These are phyloP conservation scores for Citrus sp. DNA, from an alignment of 345 rosid genomes.

Conservation along the genomic window DNA sequence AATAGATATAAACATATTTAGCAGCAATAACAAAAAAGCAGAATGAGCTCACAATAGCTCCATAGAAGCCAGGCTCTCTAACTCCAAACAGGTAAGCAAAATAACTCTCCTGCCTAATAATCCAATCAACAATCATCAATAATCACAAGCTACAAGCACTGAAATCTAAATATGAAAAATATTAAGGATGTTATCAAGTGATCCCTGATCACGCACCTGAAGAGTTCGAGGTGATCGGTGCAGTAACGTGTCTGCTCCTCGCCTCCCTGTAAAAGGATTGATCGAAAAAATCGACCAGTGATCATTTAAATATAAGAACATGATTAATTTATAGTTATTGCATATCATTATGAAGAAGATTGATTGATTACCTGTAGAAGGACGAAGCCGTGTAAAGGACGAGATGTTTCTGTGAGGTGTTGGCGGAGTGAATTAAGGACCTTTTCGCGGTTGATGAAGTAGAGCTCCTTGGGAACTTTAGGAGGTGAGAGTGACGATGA, in stretches of 20 bases:
- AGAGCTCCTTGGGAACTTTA: slow-evolving; percentile 64
- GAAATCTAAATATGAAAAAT: background rate
- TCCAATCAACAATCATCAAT: slow-evolving; percentile 11
- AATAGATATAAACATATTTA: no score
- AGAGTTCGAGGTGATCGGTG: slow-evolving; percentile 88
- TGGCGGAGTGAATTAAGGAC: slow-evolving; percentile 53
- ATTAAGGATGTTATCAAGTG: background rate
- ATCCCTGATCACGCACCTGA: slow-evolving; percentile 47
- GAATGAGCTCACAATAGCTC: slow-evolving; percentile 74
- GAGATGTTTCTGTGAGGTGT: slow-evolving; percentile 43
- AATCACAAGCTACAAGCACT: background rate
- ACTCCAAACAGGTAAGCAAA: slow-evolving; percentile 94
- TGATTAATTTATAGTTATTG: background rate
- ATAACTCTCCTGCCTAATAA: slow-evolving; percentile 77
- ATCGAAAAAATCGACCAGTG: background rate
- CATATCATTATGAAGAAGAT: background rate
- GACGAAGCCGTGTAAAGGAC: slow-evolving; percentile 64
- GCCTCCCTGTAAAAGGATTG: slow-evolving; percentile 55
- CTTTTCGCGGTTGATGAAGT: slow-evolving; percentile 61
- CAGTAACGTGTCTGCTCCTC: slow-evolving; percentile 77
- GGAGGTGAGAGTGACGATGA: slow-evolving; percentile 63
- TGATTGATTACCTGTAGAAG: slow-evolving; percentile 56
- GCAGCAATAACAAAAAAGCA: background rate
- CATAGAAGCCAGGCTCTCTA: slow-evolving; percentile 78
- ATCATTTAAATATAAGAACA: background rate